phyloP scores from a whole-genome alignment of 768 basidiomycete species.

The Amanita fuliginea region DNA sequence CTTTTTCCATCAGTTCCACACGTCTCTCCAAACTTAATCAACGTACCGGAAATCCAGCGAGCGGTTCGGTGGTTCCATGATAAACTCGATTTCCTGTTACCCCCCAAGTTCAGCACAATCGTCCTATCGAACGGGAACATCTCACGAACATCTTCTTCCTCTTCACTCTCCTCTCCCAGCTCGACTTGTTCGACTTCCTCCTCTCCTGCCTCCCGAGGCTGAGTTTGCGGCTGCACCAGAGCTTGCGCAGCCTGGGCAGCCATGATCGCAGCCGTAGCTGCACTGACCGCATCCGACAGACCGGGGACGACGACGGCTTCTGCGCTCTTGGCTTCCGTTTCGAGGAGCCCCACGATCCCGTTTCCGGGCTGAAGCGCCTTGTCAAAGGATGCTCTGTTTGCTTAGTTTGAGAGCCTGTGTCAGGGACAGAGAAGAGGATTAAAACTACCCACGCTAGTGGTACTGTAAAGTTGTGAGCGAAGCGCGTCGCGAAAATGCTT shows the following conservation, averaged over 20 bases:
- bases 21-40: not conserved
- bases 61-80: slow-evolving; percentile 69
- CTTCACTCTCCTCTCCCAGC: slow-evolving; percentile 22
- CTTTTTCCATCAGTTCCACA: not conserved
- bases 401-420: not conserved
- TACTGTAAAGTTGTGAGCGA: slow-evolving; percentile 30
- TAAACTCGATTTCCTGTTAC: slow-evolving; percentile 89
- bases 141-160: slow-evolving; percentile 22
- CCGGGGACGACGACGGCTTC: slow-evolving; percentile 24
- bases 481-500: slow-evolving; percentile 20
- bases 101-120: not conserved
- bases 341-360: slow-evolving; percentile 38
- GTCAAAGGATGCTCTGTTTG: slow-evolving; percentile 28
- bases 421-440: slow-evolving; percentile 8
- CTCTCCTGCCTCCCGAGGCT: slow-evolving; percentile 20
- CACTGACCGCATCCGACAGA: slow-evolving; percentile 18
- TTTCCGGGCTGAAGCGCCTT: slow-evolving; percentile 31
- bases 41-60: slow-evolving; percentile 67
- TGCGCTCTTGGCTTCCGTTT: slow-evolving; percentile 32
- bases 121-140: not conserved
- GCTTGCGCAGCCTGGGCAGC: slow-evolving; percentile 12
- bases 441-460: slow-evolving; percentile 50
- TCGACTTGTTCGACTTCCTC: slow-evolving; percentile 29
- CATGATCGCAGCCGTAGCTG: not conserved
- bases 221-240: slow-evolving; percentile 14